Evolutionary conservation across 2,329 filamentous ascomycete species (phyloP).

Genomic region (Hypomyces rosellus): DNA sequence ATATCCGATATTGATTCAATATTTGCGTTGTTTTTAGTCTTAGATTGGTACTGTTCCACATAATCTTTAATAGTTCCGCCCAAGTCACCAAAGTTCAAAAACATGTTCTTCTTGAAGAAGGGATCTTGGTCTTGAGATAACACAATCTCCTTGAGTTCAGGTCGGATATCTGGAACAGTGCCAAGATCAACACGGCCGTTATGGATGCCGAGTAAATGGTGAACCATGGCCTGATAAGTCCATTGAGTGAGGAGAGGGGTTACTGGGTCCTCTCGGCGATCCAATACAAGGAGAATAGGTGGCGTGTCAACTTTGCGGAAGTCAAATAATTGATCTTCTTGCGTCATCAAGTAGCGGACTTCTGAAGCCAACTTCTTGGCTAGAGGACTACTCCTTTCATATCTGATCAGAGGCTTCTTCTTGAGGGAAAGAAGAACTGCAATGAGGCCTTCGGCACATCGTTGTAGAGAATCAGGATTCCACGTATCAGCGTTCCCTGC

Average conservation of each 20-base stretch:
- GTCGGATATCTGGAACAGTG: constrained; percentile 73
- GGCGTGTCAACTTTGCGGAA: constrained; percentile 93
- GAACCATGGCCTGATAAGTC: constrained; percentile 99
- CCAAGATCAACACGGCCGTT: constrained; percentile 92
- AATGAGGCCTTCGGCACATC: constrained; percentile 80
- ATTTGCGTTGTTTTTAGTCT: constrained; percentile 92
- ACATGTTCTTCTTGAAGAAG: constrained; percentile 99
- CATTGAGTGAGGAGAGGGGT: constrained; percentile 93
- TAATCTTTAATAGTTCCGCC: constrained; percentile 97
- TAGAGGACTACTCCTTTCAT: constrained; percentile 82
- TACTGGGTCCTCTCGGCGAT: constrained; percentile 88
- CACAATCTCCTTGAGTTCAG: constrained; percentile 89
- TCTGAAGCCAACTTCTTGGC: constrained; percentile 92
- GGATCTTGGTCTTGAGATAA: constrained; percentile 95
- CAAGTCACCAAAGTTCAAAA: constrained; percentile 91
- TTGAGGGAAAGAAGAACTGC: constrained; percentile 83
- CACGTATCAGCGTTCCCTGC: constrained; percentile 75
- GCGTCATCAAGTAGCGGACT: constrained; percentile 84
- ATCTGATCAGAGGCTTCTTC: constrained; percentile 92
- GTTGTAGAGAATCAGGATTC: constrained; percentile 82
- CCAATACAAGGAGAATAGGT: constrained; percentile 83
- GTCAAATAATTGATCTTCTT: constrained; percentile 94
- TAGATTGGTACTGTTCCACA: constrained; percentile 95
- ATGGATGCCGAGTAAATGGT: constrained; percentile 86
- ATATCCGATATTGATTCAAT: constrained; percentile 97